Percentiles rank a stretch among this genome's conserved stretches.
Conservation (phyloP, 192 early-diverging fungal genomes). For the Chytriomyces sp. region DNA sequence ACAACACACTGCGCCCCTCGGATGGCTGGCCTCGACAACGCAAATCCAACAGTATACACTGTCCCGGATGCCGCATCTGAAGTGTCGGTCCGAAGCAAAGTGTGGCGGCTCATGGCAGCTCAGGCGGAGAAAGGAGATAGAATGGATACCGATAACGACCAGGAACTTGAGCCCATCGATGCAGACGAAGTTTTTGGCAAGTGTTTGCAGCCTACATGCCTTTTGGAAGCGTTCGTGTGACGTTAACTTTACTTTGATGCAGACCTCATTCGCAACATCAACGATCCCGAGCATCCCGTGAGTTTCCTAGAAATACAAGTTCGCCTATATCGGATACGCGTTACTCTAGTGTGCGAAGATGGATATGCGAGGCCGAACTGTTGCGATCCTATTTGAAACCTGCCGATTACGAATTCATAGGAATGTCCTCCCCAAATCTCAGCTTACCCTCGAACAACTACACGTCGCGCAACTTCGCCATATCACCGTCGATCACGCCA, state of each 20-base stretch:
- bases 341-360: too few relatives aligned
- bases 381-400: too few relatives aligned
- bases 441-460: conserved; percentile 94
- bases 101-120: conserved; percentile 6
- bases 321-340: too few relatives aligned
- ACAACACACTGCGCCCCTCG: too few relatives aligned
- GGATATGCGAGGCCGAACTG: too few relatives aligned
- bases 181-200: conserved; percentile 85
- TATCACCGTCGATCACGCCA: conserved; percentile 74
- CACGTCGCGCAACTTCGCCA: conserved; percentile 89
- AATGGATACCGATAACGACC: conserved; percentile 50
- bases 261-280: conserved; percentile 93
- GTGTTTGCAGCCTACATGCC: neutral
- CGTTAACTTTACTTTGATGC: neutral
- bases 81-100: conserved; percentile 22
- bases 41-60: conserved; percentile 79
- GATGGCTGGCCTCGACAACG: conserved; percentile 63
- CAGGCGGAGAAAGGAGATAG: conserved; percentile 5
- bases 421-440: too few relatives aligned
- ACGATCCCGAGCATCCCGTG: conserved; percentile 94
- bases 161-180: conserved; percentile 75
- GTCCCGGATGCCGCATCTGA: conserved; percentile 28
- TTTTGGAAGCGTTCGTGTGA: neutral
- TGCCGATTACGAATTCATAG: too few relatives aligned
- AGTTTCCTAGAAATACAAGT: too few relatives aligned